Conservation (phyloP, 257 asterid species). For the Solanum medicagineum region DNA sequence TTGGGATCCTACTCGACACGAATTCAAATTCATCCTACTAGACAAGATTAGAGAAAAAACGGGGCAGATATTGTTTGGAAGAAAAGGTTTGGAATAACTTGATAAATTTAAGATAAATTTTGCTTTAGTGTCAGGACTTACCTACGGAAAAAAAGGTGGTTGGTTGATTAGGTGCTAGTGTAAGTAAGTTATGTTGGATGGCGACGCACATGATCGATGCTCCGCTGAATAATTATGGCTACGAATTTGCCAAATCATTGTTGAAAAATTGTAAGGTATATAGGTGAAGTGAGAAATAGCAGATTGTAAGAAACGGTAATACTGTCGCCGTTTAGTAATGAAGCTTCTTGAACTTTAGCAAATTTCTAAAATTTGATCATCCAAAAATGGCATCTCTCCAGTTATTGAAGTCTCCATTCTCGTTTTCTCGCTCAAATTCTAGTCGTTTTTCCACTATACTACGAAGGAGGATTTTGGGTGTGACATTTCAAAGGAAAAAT, state of each 20-base stretch:
- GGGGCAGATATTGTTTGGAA: neutral
- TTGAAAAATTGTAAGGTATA: neutral
- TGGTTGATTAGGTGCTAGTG: neutral
- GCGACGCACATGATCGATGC: neutral
- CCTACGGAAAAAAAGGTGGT: neutral
- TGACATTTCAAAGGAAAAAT: constrained; percentile 17
- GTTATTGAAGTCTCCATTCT: constrained; percentile 32
- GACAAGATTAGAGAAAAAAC: neutral
- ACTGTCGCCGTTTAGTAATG: neutral
- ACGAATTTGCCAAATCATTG: neutral
- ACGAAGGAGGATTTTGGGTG: constrained; percentile 1
- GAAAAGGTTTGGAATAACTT: too few relatives aligned
- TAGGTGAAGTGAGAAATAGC: neutral
- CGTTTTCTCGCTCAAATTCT: constrained; percentile 18
- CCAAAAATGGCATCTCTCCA: constrained; percentile 48
- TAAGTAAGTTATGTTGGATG: neutral
- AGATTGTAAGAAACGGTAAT: neutral
- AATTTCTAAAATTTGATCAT: neutral
- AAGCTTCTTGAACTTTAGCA: neutral
- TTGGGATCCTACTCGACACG: too few relatives aligned
- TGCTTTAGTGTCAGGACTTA: too few relatives aligned
- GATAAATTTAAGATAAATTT: too few relatives aligned
- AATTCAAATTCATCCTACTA: too few relatives aligned
- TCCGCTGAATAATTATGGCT: neutral
- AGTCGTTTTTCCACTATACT: neutral